Percentiles rank a stretch among this genome's conserved stretches.
These are phyloP conservation scores for Anacardium occidentale DNA, from an alignment of 345 rosid species.

Conservation along the genomic window DNA sequence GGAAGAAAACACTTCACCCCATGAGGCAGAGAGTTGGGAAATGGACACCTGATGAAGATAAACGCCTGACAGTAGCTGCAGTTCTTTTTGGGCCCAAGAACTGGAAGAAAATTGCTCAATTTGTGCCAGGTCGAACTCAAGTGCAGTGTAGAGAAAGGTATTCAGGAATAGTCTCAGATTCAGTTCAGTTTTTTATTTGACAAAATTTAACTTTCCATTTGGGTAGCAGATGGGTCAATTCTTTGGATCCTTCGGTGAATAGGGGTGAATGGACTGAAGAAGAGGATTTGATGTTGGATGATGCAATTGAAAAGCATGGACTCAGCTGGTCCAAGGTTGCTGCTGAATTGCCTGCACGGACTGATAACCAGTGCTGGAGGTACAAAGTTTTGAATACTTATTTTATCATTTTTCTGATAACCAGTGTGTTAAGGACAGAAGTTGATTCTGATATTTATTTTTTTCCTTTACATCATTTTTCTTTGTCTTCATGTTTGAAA, in stretches of 20 bases:
- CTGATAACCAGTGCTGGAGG: conserved; percentile 87
- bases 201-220: conserved; percentile 15
- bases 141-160: conserved; percentile 89
- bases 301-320: conserved; percentile 61
- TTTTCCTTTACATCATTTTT: neutral
- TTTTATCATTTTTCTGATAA: too few relatives aligned
- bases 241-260: conserved; percentile 71
- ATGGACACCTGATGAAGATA: conserved; percentile 67
- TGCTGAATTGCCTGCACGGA: conserved; percentile 55
- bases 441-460: neutral
- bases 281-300: conserved; percentile 69
- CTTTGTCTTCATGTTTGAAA: neutral
- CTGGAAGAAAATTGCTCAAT: conserved; percentile 75
- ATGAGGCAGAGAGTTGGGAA: conserved; percentile 50
- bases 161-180: neutral
- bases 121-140: conserved; percentile 81
- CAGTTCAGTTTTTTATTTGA: conserved; percentile 12
- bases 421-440: conserved; percentile 29
- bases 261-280: conserved; percentile 63
- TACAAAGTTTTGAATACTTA: conserved; percentile 28
- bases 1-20: conserved; percentile 75
- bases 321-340: conserved; percentile 81
- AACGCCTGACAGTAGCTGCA: conserved; percentile 73
- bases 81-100: conserved; percentile 75
- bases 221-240: conserved; percentile 70